phyloP scores from a whole-genome alignment of 345 rosid species.

The Kandelia obovata region DNA sequence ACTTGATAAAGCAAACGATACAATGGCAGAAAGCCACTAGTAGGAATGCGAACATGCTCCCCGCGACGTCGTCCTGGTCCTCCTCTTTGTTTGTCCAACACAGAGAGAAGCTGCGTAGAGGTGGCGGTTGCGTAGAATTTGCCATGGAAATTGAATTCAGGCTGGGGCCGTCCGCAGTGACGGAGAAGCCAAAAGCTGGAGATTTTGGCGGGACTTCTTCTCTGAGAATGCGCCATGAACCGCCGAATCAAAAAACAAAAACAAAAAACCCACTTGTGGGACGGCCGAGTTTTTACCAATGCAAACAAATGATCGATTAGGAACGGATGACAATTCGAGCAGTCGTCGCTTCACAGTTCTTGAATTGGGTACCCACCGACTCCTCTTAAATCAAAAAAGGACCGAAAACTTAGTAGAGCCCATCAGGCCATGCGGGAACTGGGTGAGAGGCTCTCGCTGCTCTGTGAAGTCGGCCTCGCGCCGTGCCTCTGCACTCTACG shows the following conservation, averaged over 20 bases:
- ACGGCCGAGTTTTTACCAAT: no score
- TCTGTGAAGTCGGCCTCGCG: no score
- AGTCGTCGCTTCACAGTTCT: no score
- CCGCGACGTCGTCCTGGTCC: slow-evolving; percentile 20
- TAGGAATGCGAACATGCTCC: slow-evolving; percentile 36
- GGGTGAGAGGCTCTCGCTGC: no score
- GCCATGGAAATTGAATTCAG: slow-evolving; percentile 32
- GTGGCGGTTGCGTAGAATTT: slow-evolving; percentile 19
- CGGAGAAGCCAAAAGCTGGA: slow-evolving; percentile 5
- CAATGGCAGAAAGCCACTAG: slow-evolving; percentile 50
- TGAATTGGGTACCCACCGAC: no score
- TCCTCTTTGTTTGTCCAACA: slow-evolving; percentile 23
- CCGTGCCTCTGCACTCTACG: no score
- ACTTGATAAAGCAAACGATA: slow-evolving; percentile 55
- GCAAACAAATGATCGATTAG: no score
- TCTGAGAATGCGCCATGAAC: slow-evolving; percentile 30
- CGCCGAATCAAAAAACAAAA: slow-evolving; percentile 10
- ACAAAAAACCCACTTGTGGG: no score
- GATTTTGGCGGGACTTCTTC: slow-evolving; percentile 14
- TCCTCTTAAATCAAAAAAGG: no score
- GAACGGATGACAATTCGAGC: no score
- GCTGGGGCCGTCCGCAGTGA: slow-evolving; percentile 4
- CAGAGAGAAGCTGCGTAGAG: slow-evolving; percentile 34
- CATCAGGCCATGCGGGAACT: no score
- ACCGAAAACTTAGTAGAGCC: no score